Percentiles rank a stretch among this genome's conserved stretches.
Conservation (phyloP, 1,284 basidiomycete genomes). For the Ustilago hordei region DNA sequence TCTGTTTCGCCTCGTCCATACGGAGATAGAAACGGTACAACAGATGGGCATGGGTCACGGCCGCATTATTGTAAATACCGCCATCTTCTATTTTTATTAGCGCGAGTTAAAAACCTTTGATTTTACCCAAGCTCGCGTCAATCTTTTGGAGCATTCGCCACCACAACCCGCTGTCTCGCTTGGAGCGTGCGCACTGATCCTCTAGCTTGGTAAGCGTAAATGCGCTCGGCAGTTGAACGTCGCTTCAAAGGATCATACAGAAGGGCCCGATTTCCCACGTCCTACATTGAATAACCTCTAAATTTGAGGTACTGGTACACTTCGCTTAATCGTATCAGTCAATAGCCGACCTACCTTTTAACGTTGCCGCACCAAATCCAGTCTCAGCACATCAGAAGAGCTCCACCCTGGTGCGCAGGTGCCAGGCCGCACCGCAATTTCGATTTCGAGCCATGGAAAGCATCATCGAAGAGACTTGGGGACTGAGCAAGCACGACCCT, state of each 20-base stretch:
- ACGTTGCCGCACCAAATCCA: not conserved
- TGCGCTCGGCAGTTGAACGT: not conserved
- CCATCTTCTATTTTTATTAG: too few species aligned
- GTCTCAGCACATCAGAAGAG: too few species aligned
- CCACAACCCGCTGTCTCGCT: conserved; percentile 8
- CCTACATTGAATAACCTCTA: not conserved
- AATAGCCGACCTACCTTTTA: not conserved
- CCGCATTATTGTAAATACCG: not conserved
- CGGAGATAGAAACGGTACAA: not conserved
- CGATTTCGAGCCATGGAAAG: not conserved
- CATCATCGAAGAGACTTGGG: not conserved
- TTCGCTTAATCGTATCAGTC: not conserved
- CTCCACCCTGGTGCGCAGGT: too few species aligned
- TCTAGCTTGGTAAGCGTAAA: not conserved
- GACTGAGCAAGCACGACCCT: not conserved
- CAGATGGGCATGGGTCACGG: not conserved
- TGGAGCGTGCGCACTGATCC: not conserved
- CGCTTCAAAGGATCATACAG: not conserved
- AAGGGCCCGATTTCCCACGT: not conserved
- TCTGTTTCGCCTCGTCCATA: not conserved
- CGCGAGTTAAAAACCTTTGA: too few species aligned
- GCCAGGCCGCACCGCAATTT: not conserved
- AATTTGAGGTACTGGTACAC: not conserved
- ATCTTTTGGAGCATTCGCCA: not conserved
- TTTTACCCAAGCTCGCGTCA: not conserved